phyloP scores from a whole-genome alignment of 2,329 filamentous ascomycete genomes.

The Esteya vermicola region DNA sequence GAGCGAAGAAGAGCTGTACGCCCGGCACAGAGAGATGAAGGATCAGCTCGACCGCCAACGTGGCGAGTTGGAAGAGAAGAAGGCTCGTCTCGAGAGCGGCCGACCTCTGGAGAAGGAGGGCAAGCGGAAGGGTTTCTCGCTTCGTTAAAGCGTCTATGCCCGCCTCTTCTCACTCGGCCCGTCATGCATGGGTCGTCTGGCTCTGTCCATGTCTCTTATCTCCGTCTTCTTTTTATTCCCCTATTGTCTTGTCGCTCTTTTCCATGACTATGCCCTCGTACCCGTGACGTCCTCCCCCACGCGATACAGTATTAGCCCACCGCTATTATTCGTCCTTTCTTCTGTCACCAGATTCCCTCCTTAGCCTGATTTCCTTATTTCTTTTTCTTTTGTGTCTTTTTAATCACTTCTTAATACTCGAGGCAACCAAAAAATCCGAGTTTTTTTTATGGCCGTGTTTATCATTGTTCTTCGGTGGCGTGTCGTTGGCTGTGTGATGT shows the following conservation, averaged over 20 bases:
- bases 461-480: constrained; percentile 1
- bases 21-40: constrained; percentile 98
- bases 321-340: constrained; percentile 29
- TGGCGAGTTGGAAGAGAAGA: constrained; percentile 95
- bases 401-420: constrained; percentile 31
- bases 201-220: background rate
- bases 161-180: background rate
- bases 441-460: background rate
- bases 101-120: constrained; percentile 93
- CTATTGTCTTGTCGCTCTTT: constrained; percentile 12
- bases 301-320: constrained; percentile 42
- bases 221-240: constrained; percentile 7
- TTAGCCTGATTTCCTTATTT: constrained; percentile 25
- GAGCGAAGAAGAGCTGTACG: constrained; percentile 97
- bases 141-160: constrained; percentile 51
- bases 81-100: constrained; percentile 84
- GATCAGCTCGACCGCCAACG: constrained; percentile 95
- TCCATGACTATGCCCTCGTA: constrained; percentile 39
- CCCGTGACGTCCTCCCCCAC: constrained; percentile 29
- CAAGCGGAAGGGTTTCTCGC: constrained; percentile 98
- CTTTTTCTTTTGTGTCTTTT: constrained; percentile 23
- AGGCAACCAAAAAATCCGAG: constrained; percentile 9
- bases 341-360: constrained; percentile 25
- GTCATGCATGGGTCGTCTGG: background rate
- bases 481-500: too few relatives aligned